Evolutionary conservation across 768 basidiomycete genomes (phyloP).

Genomic region (Punctularia strigosozonata): DNA sequence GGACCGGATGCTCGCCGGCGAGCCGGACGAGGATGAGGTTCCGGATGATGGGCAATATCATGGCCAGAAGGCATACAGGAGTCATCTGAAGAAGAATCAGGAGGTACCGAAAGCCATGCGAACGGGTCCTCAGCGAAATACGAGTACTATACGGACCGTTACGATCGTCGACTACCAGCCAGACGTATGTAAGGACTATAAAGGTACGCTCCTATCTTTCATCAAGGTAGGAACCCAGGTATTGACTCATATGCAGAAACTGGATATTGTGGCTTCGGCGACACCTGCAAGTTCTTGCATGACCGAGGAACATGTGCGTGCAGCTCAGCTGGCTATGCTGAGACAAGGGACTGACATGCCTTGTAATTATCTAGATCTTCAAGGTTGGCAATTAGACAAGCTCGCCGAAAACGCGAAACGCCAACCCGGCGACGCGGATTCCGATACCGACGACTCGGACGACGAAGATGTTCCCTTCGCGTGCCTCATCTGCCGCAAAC

Average conservation of each 20-base stretch:
- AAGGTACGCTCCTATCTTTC: conserved; percentile 48
- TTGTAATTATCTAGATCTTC: conserved; percentile 50
- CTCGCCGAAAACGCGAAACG: conserved; percentile 68
- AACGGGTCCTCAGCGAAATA: conserved; percentile 67
- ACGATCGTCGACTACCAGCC: conserved; percentile 97
- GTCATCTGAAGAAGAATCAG: conserved; percentile 70
- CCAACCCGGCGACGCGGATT: conserved; percentile 43
- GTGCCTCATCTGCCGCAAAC: conserved; percentile 93
- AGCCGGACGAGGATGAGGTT: conserved; percentile 46
- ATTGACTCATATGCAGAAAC: conserved; percentile 52
- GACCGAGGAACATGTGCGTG: conserved; percentile 88
- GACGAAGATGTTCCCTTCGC: conserved; percentile 94
- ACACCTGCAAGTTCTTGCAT: conserved; percentile 98
- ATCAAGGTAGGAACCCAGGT: background rate
- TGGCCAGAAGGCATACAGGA: conserved; percentile 73
- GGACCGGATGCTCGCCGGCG: conserved; percentile 25
- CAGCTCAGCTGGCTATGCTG: conserved; percentile 2
- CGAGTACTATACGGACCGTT: conserved; percentile 80
- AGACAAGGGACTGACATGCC: conserved; percentile 4
- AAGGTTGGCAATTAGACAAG: conserved; percentile 97
- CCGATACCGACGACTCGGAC: conserved; percentile 50
- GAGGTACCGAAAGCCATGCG: conserved; percentile 85
- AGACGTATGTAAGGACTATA: conserved; percentile 99
- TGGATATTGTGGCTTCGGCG: conserved; percentile 97
- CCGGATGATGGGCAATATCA: conserved; percentile 81